Conservation (phyloP, 257 asterid species). For the Cruciata laevipes region DNA sequence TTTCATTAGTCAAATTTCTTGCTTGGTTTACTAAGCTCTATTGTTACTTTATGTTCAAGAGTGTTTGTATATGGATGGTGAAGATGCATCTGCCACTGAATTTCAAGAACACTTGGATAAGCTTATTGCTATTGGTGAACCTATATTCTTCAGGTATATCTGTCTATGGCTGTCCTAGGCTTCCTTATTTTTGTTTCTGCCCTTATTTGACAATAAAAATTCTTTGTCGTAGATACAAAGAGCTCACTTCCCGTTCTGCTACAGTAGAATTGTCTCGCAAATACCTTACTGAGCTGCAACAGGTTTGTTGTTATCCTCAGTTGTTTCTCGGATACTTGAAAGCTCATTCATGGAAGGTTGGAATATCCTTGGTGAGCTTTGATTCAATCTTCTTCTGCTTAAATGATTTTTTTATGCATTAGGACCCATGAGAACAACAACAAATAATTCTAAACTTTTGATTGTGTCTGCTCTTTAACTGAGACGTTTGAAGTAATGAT, state of each 20-base stretch:
- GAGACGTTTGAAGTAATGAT: no score
- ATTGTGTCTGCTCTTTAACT: no score
- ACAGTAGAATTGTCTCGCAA: constrained; percentile 65
- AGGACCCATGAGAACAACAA: no score
- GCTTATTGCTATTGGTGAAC: constrained; percentile 88
- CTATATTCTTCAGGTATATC: constrained; percentile 90
- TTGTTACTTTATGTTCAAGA: constrained; percentile 70
- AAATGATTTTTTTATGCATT: no score
- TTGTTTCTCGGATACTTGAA: no score
- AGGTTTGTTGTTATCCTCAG: no score
- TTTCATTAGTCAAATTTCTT: neutral
- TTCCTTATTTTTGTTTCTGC: constrained; percentile 1
- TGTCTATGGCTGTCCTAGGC: constrained; percentile 10
- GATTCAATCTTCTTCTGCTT: no score
- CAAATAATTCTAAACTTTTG: no score
- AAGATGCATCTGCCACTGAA: constrained; percentile 91
- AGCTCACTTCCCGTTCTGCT: constrained; percentile 87
- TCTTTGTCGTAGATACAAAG: constrained; percentile 49
- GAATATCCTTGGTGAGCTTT: no score
- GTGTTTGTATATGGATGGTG: constrained; percentile 98
- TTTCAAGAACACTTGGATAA: constrained; percentile 70
- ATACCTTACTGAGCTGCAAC: constrained; percentile 59
- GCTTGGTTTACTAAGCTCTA: constrained; percentile 1
- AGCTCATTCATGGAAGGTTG: no score
- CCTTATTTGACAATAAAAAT: constrained; percentile 12